These are phyloP conservation scores for Colletotrichum sp. DNA, from an alignment of 2,329 filamentous ascomycete species.

Conservation along the genomic window DNA sequence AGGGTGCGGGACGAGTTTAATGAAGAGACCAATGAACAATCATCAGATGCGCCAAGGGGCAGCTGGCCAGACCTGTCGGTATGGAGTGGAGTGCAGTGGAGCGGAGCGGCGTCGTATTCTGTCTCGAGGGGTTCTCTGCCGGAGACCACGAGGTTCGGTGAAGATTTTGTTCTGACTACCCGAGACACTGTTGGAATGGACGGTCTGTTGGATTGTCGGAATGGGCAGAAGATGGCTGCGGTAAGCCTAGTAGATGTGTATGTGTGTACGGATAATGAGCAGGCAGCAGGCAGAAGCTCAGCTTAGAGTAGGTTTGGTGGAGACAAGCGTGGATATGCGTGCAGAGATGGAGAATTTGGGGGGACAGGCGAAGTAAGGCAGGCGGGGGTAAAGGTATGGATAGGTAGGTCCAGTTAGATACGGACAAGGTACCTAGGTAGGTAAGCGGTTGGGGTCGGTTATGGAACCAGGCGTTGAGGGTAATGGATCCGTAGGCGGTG, in stretches of 20 bases:
- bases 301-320: background rate
- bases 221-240: background rate
- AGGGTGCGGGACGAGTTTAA: constrained; percentile 7
- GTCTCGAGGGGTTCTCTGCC: background rate
- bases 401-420: background rate
- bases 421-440: background rate
- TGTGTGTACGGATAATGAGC: background rate
- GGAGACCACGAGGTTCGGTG: background rate
- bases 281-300: background rate
- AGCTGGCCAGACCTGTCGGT: background rate
- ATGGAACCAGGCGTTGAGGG: background rate
- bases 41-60: background rate
- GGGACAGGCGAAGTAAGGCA: background rate
- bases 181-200: constrained; percentile 4
- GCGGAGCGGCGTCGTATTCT: background rate
- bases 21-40: constrained; percentile 4
- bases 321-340: background rate
- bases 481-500: background rate
- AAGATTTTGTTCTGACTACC: background rate
- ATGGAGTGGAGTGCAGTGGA: background rate
- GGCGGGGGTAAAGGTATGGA: background rate
- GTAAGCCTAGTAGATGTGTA: background rate
- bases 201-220: background rate
- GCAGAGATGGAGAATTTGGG: background rate
- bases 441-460: background rate